A percentile compares a stretch with the other conserved stretches of the same genome.
Evolutionary conservation across 306 rosid genomes (phyloP).

Genomic region (Cotoneaster glaucophyllus): DNA sequence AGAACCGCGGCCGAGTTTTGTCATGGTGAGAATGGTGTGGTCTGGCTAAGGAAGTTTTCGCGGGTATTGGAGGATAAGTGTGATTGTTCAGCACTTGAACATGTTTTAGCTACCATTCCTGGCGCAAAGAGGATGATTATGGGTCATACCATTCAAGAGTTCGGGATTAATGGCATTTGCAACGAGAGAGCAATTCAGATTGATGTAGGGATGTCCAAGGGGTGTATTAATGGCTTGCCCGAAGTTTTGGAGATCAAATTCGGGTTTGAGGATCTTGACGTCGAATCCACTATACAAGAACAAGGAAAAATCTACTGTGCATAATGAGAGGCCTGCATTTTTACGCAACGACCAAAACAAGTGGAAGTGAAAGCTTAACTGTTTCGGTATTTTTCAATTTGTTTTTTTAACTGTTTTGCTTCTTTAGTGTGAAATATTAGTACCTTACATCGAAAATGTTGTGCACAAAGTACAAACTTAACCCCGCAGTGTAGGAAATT

Average conservation of each 20-base stretch:
- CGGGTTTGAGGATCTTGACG: slow-evolving; percentile 49
- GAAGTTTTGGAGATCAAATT: slow-evolving; percentile 75
- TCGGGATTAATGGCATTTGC: too few species aligned
- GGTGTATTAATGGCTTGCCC: slow-evolving; percentile 61
- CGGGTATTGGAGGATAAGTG: slow-evolving; percentile 41
- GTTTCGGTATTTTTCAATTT: not conserved
- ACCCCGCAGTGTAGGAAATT: too few species aligned
- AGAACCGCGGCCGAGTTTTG: slow-evolving; percentile 37
- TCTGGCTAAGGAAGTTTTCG: slow-evolving; percentile 85
- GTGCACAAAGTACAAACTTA: not conserved
- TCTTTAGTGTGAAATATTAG: not conserved
- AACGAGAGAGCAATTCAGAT: too few species aligned
- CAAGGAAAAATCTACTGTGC: slow-evolving; percentile 8
- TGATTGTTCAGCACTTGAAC: slow-evolving; percentile 68
- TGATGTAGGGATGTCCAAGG: too few species aligned
- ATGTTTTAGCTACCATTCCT: slow-evolving; percentile 66
- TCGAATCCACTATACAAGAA: slow-evolving; percentile 42
- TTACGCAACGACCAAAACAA: slow-evolving; percentile 42
- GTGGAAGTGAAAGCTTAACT: slow-evolving; percentile 62
- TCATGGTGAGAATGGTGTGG: slow-evolving; percentile 35
- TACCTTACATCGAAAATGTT: not conserved
- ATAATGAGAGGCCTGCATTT: slow-evolving; percentile 21
- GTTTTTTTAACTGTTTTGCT: not conserved
- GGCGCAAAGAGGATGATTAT: slow-evolving; percentile 87
- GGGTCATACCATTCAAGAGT: too few species aligned